Evolutionary conservation across 257 asterid species (phyloP).

Genomic region (Thymus mandschuricus): DNA sequence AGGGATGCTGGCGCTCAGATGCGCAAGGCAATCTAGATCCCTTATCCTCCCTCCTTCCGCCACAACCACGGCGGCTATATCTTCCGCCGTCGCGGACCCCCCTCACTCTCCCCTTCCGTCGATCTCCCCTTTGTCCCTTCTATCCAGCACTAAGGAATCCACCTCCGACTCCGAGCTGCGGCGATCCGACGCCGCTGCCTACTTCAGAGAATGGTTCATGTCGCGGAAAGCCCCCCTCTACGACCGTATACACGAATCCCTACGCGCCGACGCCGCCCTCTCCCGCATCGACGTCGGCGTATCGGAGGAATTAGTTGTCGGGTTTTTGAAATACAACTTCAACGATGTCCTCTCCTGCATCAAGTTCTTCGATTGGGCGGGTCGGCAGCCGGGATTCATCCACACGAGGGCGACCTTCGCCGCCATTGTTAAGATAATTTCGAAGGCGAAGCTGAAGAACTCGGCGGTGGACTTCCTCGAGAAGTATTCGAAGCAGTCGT

Average conservation of each 20-base stretch:
- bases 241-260: conserved; percentile 59
- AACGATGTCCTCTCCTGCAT: conserved; percentile 68
- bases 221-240: conserved; percentile 51
- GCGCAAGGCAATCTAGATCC: conserved; percentile 44
- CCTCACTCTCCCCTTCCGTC: conserved; percentile 5
- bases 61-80: conserved; percentile 14
- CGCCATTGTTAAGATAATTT: conserved; percentile 62
- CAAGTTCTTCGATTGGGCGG: conserved; percentile 96
- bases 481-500: conserved; percentile 39
- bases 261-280: conserved; percentile 55
- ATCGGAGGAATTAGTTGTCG: conserved; percentile 55
- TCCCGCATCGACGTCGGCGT: conserved; percentile 54
- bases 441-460: conserved; percentile 53
- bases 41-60: conserved; percentile 28
- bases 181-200: conserved; percentile 36
- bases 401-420: conserved; percentile 70
- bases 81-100: conserved; percentile 12
- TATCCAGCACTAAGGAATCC: conserved; percentile 27
- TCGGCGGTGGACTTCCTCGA: conserved; percentile 60
- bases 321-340: conserved; percentile 54
- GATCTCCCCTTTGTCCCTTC: neutral
- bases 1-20: conserved; percentile 40
- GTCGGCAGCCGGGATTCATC: conserved; percentile 66
- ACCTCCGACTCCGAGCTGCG: conserved; percentile 35
- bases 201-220: conserved; percentile 74